These are phyloP conservation scores for Proliferodiscus dingleyae DNA, from an alignment of 2,329 filamentous ascomycete genomes.

Conservation along the genomic window DNA sequence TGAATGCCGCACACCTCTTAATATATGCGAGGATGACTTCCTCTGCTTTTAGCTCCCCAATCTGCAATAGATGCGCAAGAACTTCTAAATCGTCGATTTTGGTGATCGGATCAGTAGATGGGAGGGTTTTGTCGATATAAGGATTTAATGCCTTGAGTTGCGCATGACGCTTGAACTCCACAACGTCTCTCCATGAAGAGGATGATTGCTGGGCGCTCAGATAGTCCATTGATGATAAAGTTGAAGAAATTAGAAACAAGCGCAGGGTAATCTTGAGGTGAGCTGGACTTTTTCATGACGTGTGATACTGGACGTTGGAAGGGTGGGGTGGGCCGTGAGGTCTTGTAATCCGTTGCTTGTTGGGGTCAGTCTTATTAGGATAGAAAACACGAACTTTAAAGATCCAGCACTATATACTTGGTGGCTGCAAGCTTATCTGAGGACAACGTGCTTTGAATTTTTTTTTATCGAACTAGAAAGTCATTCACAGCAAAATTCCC, in stretches of 20 bases:
- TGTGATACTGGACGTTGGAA: not conserved
- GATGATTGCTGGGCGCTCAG: not conserved
- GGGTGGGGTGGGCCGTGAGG: not conserved
- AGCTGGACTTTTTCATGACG: not conserved
- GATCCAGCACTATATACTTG: no score
- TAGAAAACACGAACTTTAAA: no score
- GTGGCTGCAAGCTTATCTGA: no score
- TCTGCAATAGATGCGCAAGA: not conserved
- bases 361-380: no score
- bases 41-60: not conserved
- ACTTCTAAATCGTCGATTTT: constrained; percentile 6
- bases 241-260: not conserved
- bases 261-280: not conserved
- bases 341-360: no score
- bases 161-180: constrained; percentile 4
- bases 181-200: not conserved
- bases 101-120: constrained; percentile 5
- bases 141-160: constrained; percentile 2
- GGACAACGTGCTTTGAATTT: no score
- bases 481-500: no score
- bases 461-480: no score
- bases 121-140: constrained; percentile 1
- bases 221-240: not conserved
- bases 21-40: not conserved
- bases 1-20: not conserved